Evolutionary conservation across 1,284 basidiomycete genomes (phyloP).

Genomic region (Melampsora americana): DNA sequence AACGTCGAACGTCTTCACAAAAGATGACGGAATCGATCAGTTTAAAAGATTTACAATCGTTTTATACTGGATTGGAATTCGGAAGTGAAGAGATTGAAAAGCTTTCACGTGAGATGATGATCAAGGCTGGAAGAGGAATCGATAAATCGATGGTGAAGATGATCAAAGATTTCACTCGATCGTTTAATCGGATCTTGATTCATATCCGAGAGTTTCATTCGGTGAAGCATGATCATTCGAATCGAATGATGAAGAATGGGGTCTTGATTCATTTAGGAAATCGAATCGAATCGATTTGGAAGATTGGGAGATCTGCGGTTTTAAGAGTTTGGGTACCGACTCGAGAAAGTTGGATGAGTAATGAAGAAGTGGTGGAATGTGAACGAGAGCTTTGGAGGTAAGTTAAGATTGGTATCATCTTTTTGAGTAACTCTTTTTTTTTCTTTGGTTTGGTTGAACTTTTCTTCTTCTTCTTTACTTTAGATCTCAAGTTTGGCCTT

Average conservation of each 20-base stretch:
- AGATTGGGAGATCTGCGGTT: constrained; percentile 52
- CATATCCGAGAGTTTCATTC: constrained; percentile 50
- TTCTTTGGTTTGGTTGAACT: background rate
- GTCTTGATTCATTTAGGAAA: background rate
- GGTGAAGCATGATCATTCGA: no score
- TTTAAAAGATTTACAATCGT: constrained; percentile 28
- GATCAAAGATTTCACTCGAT: constrained; percentile 53
- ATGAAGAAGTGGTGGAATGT: constrained; percentile 50
- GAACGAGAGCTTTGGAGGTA: constrained; percentile 50
- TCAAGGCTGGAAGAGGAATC: constrained; percentile 49
- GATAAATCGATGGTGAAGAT: constrained; percentile 51
- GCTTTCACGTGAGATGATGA: constrained; percentile 8
- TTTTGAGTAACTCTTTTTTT: background rate
- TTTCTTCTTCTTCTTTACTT: no score
- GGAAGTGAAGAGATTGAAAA: constrained; percentile 6
- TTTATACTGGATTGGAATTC: constrained; percentile 41
- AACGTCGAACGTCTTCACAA: no score
- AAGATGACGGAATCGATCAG: constrained; percentile 12
- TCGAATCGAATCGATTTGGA: constrained; percentile 46
- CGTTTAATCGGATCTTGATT: constrained; percentile 54
- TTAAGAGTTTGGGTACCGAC: constrained; percentile 55
- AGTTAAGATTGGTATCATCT: no score
- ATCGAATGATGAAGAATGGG: no score
- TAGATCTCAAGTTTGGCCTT: constrained; percentile 52
- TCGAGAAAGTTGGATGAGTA: constrained; percentile 49